Percentiles rank a stretch among this genome's conserved stretches.
Evolutionary conservation across 306 rosid genomes (phyloP).

Genomic region (Medicago truncatula): DNA sequence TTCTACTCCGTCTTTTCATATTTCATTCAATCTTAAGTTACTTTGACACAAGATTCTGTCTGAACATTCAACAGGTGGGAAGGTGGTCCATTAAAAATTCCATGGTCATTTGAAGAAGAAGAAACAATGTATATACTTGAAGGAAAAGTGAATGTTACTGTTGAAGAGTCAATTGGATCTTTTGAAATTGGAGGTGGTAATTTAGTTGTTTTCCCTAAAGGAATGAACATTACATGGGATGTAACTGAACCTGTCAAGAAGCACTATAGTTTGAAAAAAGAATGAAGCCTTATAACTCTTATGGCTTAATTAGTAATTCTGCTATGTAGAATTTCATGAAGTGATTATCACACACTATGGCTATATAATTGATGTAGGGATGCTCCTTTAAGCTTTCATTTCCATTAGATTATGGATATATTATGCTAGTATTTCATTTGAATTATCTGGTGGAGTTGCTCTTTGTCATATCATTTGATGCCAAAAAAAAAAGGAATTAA

Average conservation of each 20-base stretch:
- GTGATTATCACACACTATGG: constrained; percentile 30
- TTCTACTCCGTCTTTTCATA: constrained; percentile 5
- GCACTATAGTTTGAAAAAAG: constrained; percentile 55
- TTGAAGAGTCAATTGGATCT: constrained; percentile 48
- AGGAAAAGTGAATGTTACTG: constrained; percentile 60
- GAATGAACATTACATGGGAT: constrained; percentile 68
- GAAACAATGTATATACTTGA: constrained; percentile 63
- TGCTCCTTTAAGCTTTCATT: constrained; percentile 3
- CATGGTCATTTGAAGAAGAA: constrained; percentile 52
- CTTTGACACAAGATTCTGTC: constrained; percentile 6
- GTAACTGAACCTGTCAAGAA: constrained; percentile 58
- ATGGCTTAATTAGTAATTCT: constrained; percentile 11
- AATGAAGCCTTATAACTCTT: constrained; percentile 6
- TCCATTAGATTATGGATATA: not conserved
- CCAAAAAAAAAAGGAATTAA: not conserved
- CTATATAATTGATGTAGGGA: not conserved
- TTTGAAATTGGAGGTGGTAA: constrained; percentile 65
- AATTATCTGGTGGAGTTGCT: not conserved
- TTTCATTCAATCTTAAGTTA: constrained; percentile 5
- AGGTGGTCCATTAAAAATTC: constrained; percentile 55
- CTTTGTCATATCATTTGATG: not conserved
- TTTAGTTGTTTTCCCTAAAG: constrained; percentile 63
- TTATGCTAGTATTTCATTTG: not conserved
- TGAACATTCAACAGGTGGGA: constrained; percentile 50
- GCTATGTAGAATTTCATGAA: constrained; percentile 40